A percentile compares a stretch with the other conserved stretches of the same genome.
Evolutionary conservation across 164 flowering plant species (phyloP).

Genomic region (Tetracentron sinense): DNA sequence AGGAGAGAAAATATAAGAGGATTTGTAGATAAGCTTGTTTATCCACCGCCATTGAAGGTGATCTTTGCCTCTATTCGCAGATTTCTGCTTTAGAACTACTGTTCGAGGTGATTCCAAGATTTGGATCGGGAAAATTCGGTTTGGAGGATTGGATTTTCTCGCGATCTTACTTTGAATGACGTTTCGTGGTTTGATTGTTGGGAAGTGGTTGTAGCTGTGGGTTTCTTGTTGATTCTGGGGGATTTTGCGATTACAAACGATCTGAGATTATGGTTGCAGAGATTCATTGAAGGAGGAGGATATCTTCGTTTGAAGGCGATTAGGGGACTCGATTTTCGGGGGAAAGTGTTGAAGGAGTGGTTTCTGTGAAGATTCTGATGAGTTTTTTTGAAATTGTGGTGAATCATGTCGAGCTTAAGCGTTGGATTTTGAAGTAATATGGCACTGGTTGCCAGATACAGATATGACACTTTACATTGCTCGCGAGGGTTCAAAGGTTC

Average conservation of each 20-base stretch:
- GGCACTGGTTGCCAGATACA: conserved; percentile 34
- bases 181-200: too few relatives aligned
- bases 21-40: too few relatives aligned
- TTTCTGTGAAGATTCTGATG: neutral
- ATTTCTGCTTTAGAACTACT: too few relatives aligned
- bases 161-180: neutral
- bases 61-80: too few relatives aligned
- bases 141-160: neutral
- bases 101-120: neutral
- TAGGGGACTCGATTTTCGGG: neutral
- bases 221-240: neutral
- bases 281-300: too few relatives aligned
- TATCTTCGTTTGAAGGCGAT: too few relatives aligned
- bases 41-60: too few relatives aligned
- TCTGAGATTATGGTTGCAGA: neutral
- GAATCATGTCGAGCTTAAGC: conserved; percentile 29
- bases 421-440: conserved; percentile 48
- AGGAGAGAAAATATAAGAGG: too few relatives aligned
- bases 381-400: conserved; percentile 10
- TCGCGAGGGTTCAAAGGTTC: conserved; percentile 94
- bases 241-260: neutral
- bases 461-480: conserved; percentile 82
- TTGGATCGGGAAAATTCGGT: neutral
- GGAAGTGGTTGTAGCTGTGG: neutral
- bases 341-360: neutral